Conservation (phyloP, 2,329 filamentous ascomycete genomes). For the Verticillium nubilum region DNA sequence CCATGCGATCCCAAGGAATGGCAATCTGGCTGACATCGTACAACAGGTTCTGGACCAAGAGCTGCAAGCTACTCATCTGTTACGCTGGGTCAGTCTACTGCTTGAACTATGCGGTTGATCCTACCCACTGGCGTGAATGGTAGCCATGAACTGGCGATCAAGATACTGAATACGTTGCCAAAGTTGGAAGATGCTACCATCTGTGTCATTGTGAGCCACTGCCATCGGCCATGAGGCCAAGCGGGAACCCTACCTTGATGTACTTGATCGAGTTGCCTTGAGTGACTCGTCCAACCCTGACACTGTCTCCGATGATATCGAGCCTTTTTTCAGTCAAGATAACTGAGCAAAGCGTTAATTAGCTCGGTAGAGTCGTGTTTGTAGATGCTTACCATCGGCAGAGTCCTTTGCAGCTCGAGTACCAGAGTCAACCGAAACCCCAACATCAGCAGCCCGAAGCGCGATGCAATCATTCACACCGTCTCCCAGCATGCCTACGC, state of each 20-base stretch:
- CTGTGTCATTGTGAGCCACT: conserved; percentile 1
- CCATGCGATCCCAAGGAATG: conserved; percentile 21
- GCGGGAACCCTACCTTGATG: conserved; percentile 14
- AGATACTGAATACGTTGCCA: conserved; percentile 22
- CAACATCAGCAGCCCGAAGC: conserved; percentile 18
- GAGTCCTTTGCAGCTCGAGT: conserved; percentile 21
- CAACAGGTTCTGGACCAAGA: conserved; percentile 20
- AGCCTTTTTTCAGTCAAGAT: conserved; percentile 23
- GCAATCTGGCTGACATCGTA: conserved; percentile 23
- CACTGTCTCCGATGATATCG: conserved; percentile 18
- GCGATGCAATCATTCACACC: conserved; percentile 24
- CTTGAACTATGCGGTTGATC: neutral
- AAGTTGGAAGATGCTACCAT: conserved; percentile 25
- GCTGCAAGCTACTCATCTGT: conserved; percentile 18
- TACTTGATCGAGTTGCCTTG: conserved; percentile 24
- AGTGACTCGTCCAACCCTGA: conserved; percentile 18
- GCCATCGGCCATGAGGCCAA: neutral
- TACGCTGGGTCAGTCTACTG: neutral
- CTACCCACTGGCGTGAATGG: conserved; percentile 14
- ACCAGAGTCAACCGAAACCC: conserved; percentile 23
- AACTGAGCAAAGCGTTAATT: no score
- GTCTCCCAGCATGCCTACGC: conserved; percentile 23
- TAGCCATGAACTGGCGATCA: conserved; percentile 20
- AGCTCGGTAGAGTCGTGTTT: neutral
- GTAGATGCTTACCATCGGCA: conserved; percentile 11